Evolutionary conservation across 495 filamentous ascomycete genomes (phyloP).

Genomic region (Sabuloglossum arenarium): DNA sequence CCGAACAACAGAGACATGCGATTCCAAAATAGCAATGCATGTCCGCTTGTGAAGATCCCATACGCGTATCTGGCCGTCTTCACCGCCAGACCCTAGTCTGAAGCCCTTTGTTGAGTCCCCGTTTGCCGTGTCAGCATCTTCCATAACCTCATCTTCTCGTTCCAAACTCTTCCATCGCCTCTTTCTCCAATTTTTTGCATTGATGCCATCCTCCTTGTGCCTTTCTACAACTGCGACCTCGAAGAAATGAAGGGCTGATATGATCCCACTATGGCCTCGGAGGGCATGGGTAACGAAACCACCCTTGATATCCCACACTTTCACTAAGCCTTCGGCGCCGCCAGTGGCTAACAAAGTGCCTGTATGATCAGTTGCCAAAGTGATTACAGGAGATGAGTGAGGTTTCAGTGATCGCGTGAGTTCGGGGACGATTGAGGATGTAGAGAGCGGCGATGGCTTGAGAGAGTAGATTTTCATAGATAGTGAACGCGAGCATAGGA

Average conservation of each 20-base stretch:
- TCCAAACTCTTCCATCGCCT: slow-evolving; percentile 21
- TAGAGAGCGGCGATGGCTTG: slow-evolving; percentile 29
- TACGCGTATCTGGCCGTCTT: slow-evolving; percentile 77
- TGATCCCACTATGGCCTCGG: slow-evolving; percentile 70
- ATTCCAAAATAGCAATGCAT: slow-evolving; percentile 58
- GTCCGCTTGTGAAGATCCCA: slow-evolving; percentile 79
- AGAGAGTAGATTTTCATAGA: slow-evolving; percentile 84
- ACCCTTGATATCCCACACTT: slow-evolving; percentile 87
- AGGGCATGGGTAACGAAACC: slow-evolving; percentile 92
- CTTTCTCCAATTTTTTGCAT: slow-evolving; percentile 16
- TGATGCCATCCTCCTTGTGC: slow-evolving; percentile 15
- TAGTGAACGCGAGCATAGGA: slow-evolving; percentile 79
- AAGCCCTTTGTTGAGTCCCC: slow-evolving; percentile 33
- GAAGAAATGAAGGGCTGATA: slow-evolving; percentile 86
- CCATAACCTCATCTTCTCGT: slow-evolving; percentile 22
- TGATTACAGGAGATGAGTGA: slow-evolving; percentile 74
- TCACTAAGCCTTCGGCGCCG: slow-evolving; percentile 75
- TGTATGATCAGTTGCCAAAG: slow-evolving; percentile 61
- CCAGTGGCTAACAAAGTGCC: slow-evolving; percentile 83
- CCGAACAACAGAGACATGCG: slow-evolving; percentile 83
- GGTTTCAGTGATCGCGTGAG: slow-evolving; percentile 68
- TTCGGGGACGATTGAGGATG: slow-evolving; percentile 33
- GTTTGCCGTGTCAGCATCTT: slow-evolving; percentile 19
- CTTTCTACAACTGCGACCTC: slow-evolving; percentile 31
- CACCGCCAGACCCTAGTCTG: slow-evolving; percentile 71